These are phyloP conservation scores for Arabis alpina DNA, from an alignment of 345 rosid genomes.

Conservation along the genomic window DNA sequence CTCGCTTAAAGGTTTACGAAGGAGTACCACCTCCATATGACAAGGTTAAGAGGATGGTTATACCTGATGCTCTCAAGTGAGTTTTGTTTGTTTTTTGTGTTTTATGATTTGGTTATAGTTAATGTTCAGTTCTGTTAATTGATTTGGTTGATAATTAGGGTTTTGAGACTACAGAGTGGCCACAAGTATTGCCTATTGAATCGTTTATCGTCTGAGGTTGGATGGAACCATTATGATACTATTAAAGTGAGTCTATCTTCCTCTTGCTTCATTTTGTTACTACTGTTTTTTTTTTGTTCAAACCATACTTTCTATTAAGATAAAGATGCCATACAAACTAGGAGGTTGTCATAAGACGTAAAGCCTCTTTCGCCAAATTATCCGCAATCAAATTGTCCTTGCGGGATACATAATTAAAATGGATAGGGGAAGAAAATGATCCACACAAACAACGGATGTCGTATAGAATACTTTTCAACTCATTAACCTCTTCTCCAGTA, in stretches of 20 bases:
- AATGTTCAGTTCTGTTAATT: not conserved
- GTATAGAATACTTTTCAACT: too few relatives aligned
- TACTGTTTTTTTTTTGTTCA: too few relatives aligned
- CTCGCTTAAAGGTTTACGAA: slow-evolving; percentile 61
- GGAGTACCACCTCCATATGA: slow-evolving; percentile 74
- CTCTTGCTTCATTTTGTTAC: too few relatives aligned
- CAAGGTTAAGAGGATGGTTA: slow-evolving; percentile 69
- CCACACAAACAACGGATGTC: too few relatives aligned
- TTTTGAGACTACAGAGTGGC: slow-evolving; percentile 70
- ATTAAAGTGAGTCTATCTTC: slow-evolving; percentile 50
- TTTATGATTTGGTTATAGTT: not conserved
- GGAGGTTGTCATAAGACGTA: too few relatives aligned
- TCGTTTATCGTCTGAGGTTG: slow-evolving; percentile 60
- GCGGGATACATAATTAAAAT: too few relatives aligned
- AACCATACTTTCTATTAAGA: too few relatives aligned
- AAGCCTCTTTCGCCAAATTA: too few relatives aligned
- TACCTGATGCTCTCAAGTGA: slow-evolving; percentile 72
- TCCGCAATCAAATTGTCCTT: too few relatives aligned
- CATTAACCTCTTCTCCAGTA: too few relatives aligned
- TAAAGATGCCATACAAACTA: too few relatives aligned
- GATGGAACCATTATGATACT: slow-evolving; percentile 74
- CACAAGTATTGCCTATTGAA: slow-evolving; percentile 73
- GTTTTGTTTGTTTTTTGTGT: not conserved
- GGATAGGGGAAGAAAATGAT: too few relatives aligned
- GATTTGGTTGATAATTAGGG: slow-evolving; percentile 45